Conservation (phyloP, 306 rosid species). For the Cicer chorassanicum region DNA sequence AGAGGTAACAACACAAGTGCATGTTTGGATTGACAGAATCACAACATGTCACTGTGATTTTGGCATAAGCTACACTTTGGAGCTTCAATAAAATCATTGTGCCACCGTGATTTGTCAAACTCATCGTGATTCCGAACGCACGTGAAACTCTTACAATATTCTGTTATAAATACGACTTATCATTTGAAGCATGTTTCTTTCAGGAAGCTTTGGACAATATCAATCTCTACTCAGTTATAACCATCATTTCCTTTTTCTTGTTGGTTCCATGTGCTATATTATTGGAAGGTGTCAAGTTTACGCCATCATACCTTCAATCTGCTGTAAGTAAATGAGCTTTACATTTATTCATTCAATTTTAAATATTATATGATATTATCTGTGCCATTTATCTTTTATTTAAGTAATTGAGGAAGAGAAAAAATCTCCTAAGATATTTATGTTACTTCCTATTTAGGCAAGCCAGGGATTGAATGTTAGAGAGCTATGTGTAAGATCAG, state of each 20-base stretch:
- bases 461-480: slow-evolving; percentile 66
- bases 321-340: slow-evolving; percentile 53
- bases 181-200: slow-evolving; percentile 36
- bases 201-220: slow-evolving; percentile 78
- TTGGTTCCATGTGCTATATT: slow-evolving; percentile 63
- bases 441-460: slow-evolving; percentile 48
- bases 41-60: too few relatives aligned
- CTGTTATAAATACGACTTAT: slow-evolving; percentile 29
- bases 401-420: slow-evolving; percentile 22
- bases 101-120: too few relatives aligned
- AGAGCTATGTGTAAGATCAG: slow-evolving; percentile 60
- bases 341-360: not conserved
- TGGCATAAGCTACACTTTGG: too few relatives aligned
- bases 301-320: slow-evolving; percentile 67
- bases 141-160: slow-evolving; percentile 24
- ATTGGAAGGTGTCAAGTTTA: slow-evolving; percentile 70
- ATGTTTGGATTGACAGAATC: too few relatives aligned
- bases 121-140: too few relatives aligned
- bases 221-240: slow-evolving; percentile 72
- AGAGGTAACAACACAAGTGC: slow-evolving; percentile 52
- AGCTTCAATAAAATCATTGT: too few relatives aligned
- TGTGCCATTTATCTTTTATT: slow-evolving; percentile 8
- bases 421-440: slow-evolving; percentile 1
- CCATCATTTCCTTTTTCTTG: slow-evolving; percentile 71
- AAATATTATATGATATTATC: not conserved